Evolutionary conservation across 2,329 filamentous ascomycete genomes (phyloP).

Genomic region (Coniella vitis): DNA sequence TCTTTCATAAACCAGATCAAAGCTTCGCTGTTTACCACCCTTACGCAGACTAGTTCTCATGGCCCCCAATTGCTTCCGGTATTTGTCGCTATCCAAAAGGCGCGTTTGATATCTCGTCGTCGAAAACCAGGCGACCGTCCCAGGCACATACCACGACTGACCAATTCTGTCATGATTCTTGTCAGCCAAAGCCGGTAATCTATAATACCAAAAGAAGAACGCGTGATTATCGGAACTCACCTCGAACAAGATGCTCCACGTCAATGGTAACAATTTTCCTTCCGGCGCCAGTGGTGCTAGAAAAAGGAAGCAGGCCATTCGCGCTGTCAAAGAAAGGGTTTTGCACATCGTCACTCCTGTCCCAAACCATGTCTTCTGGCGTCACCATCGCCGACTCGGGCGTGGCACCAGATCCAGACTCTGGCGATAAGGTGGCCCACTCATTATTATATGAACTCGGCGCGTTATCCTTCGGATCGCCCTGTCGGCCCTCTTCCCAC

Average conservation of each 20-base stretch:
- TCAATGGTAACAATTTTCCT: constrained; percentile 21
- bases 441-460: not conserved
- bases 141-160: constrained; percentile 22
- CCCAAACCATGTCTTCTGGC: not conserved
- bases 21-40: too few relatives aligned
- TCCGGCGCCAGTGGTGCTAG: not conserved
- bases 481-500: constrained; percentile 25
- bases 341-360: not conserved
- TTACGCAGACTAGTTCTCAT: too few relatives aligned
- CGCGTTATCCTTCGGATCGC: not conserved
- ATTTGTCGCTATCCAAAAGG: constrained; percentile 21
- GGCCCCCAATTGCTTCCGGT: not conserved
- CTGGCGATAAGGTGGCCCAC: not conserved
- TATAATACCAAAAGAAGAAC: too few relatives aligned
- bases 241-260: constrained; percentile 22
- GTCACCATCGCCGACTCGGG: not conserved
- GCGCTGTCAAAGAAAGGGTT: not conserved
- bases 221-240: constrained; percentile 15
- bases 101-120: constrained; percentile 23
- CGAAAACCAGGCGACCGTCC: constrained; percentile 26
- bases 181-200: not conserved
- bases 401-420: not conserved
- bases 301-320: not conserved
- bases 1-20: too few relatives aligned
- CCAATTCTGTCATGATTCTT: constrained; percentile 24